phyloP scores from a whole-genome alignment of 768 basidiomycete genomes.

The Russula emetica region DNA sequence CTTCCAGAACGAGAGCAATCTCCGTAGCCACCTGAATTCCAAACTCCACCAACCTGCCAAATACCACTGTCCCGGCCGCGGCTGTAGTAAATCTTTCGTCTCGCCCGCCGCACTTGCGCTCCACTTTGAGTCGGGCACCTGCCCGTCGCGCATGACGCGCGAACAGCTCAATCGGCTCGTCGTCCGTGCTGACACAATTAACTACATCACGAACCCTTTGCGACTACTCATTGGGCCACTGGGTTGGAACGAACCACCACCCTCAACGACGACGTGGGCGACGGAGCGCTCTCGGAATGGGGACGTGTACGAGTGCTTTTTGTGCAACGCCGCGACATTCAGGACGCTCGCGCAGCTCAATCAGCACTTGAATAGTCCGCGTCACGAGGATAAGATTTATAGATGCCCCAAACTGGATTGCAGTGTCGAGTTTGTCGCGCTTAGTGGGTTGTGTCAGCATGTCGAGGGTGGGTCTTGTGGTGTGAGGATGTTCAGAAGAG shows the following conservation, averaged over 20 bases:
- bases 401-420: constrained; percentile 16
- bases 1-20: constrained; percentile 43
- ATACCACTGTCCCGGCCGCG: constrained; percentile 38
- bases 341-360: constrained; percentile 46
- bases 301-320: constrained; percentile 53
- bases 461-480: constrained; percentile 19
- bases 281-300: constrained; percentile 44
- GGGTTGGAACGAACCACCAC: constrained; percentile 3
- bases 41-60: constrained; percentile 43
- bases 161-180: constrained; percentile 25
- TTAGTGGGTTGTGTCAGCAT: constrained; percentile 21
- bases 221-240: constrained; percentile 1
- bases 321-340: constrained; percentile 48
- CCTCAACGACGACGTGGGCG: constrained; percentile 28
- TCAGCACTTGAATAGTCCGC: constrained; percentile 59
- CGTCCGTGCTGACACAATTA: constrained; percentile 7
- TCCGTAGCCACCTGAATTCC: constrained; percentile 51
- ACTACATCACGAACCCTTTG: constrained; percentile 12
- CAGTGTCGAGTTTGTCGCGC: constrained; percentile 35
- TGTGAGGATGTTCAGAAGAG: constrained; percentile 13
- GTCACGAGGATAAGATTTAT: constrained; percentile 18
- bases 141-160: constrained; percentile 47
- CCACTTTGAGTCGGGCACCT: constrained; percentile 60
- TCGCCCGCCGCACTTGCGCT: constrained; percentile 50
- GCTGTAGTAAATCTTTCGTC: constrained; percentile 48